Base-by-base conservation (phyloP, 306 rosid species). In the Glycyrrhiza uralensis region DNA sequence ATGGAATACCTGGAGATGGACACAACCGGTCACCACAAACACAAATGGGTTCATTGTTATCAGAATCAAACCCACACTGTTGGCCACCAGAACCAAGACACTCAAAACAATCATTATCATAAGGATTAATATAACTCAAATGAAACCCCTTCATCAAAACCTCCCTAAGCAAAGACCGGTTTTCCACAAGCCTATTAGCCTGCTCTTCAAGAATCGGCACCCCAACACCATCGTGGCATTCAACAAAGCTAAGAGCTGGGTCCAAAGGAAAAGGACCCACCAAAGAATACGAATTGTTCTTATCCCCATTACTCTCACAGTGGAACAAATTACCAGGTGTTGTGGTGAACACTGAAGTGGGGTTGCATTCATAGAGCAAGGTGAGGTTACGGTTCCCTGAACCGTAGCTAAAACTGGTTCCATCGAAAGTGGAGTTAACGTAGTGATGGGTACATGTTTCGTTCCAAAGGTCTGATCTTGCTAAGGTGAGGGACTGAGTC, bases 401-500 rank as follows among this genome's bases (percentile, higher is more conserved):
- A 38, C 76, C 82, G 1, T 63, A 75, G 65, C 29, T 41, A 17
- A 85, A 82, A 17, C 9, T 6, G 7, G 14, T 0, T 5, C 18
- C 23, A n/a, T 52, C 68, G 5, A 84, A 35, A 9, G 79, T 69
- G 1, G 96, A 66, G 82, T 84, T 84, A 0, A 28, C 0, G 14
- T 70, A 58, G 3, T 24, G 9, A 0, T 13, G 1, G 0, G 85
- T 82, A 70, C 96, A 90, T 4, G 81, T 84, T 44, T 81, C 35
- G 23, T 80, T 71, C 91, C 93, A 87, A 68, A 90, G 93, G 84
- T 90, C 91, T 12, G 32, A 39, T 3, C 87, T 82, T 1, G 93
- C 84, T 10, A 90, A 30, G 15, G 66, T 67, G 23, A 87, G 66
- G 5, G 74, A 55, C 1, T 3, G 82, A 5, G 8, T 29, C 8